Evolutionary conservation across 805 yeast genomes (phyloP).

Genomic region (Candida nemodendra): DNA sequence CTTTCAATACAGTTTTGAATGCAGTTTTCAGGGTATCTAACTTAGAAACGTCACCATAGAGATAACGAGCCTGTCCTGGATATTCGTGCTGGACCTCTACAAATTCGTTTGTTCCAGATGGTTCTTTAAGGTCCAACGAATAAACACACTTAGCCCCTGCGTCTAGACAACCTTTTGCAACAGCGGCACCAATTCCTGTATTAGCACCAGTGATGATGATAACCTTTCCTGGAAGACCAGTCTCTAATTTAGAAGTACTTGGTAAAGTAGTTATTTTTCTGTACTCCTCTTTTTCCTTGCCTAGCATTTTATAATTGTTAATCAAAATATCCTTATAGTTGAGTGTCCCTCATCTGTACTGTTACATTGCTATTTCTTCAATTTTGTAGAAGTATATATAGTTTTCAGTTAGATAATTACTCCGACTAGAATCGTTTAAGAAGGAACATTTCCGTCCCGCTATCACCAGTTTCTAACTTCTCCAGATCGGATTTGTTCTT

Average conservation of each 20-base stretch:
- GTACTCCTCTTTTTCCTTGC: slow-evolving; percentile 11
- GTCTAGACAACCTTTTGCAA: slow-evolving; percentile 12
- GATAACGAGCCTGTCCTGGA: slow-evolving; percentile 10
- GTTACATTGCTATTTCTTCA: no score
- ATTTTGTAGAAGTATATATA: no score
- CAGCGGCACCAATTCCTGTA: slow-evolving; percentile 16
- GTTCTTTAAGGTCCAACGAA: slow-evolving; percentile 13
- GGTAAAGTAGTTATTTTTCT: slow-evolving; percentile 6
- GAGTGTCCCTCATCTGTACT: no score
- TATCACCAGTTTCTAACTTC: no score
- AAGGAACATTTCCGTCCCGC: no score
- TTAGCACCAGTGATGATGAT: slow-evolving; percentile 15
- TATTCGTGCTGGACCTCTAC: slow-evolving; percentile 7
- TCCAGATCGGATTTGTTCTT: no score
- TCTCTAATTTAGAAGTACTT: slow-evolving; percentile 5
- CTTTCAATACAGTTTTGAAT: slow-evolving; percentile 3
- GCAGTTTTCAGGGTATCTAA: slow-evolving; percentile 10
- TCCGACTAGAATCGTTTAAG: no score
- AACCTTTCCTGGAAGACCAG: slow-evolving; percentile 14
- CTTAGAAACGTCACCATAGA: slow-evolving; percentile 13
- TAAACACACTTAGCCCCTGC: slow-evolving; percentile 13
- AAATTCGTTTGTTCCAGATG: slow-evolving; percentile 12
- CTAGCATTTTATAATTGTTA: slow-evolving; percentile 26
- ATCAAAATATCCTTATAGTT: no score
- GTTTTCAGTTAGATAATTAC: no score